Percentiles rank a stretch among this genome's conserved stretches.
These are phyloP conservation scores for Clavulina sp. DNA, from an alignment of 768 basidiomycete genomes.

Conservation along the genomic window DNA sequence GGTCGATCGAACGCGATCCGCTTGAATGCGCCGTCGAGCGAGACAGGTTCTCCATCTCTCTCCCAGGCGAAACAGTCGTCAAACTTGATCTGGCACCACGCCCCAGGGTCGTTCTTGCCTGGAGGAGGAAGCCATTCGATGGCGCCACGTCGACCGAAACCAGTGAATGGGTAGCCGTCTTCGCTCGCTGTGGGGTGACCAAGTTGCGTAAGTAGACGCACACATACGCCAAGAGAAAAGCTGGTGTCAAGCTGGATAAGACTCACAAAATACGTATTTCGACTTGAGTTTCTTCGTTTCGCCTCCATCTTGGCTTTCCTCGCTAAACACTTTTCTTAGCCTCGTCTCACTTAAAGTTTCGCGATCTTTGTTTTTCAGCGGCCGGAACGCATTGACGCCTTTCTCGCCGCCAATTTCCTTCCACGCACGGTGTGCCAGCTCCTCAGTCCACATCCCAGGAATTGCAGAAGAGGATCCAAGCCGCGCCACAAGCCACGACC, in stretches of 20 bases:
- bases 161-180: slow-evolving; percentile 15
- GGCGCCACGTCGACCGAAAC: background rate
- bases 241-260: background rate
- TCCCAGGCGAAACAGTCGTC: slow-evolving; percentile 13
- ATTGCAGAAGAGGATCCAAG: slow-evolving; percentile 5
- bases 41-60: background rate
- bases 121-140: background rate
- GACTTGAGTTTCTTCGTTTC: background rate
- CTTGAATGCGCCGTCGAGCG: slow-evolving; percentile 11
- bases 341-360: slow-evolving; percentile 4
- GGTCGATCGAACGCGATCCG: slow-evolving; percentile 14
- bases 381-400: background rate
- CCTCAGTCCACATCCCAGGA: slow-evolving; percentile 9
- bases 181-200: slow-evolving; percentile 6
- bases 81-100: slow-evolving; percentile 13
- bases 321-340: background rate
- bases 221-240: background rate
- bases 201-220: background rate
- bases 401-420: slow-evolving; percentile 5
- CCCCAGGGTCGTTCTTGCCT: background rate
- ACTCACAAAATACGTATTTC: slow-evolving; percentile 9
- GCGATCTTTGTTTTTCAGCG: background rate
- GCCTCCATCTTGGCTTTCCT: background rate
- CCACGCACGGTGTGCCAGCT: slow-evolving; percentile 6
- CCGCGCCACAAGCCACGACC: slow-evolving; percentile 12